phyloP scores from a whole-genome alignment of 768 basidiomycete species.

The Kwoniella dejecticola region DNA sequence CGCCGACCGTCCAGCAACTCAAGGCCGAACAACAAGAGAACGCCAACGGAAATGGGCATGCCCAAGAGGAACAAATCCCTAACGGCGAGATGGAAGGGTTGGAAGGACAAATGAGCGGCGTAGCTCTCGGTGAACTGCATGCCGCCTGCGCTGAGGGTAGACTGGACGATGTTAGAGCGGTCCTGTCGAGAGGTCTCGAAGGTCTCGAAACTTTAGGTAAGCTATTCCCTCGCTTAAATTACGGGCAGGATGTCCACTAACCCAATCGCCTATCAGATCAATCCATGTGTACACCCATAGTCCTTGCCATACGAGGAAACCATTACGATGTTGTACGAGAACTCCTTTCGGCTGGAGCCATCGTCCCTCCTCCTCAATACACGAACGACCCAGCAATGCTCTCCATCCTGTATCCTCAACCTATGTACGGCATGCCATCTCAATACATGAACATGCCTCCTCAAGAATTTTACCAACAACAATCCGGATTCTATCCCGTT shows the following conservation, averaged over 20 bases:
- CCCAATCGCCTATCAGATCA: neutral
- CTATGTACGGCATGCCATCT: conserved; percentile 46
- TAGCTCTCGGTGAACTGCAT: conserved; percentile 39
- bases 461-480: conserved; percentile 42
- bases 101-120: conserved; percentile 21
- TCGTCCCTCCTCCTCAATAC: conserved; percentile 51
- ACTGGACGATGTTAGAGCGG: conserved; percentile 46
- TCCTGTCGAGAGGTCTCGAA: conserved; percentile 45
- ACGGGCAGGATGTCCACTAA: neutral
- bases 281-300: conserved; percentile 53
- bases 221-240: conserved; percentile 10
- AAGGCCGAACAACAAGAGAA: conserved; percentile 13
- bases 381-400: conserved; percentile 50
- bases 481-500: conserved; percentile 19
- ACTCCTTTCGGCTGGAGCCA: conserved; percentile 50
- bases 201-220: conserved; percentile 50
- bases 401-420: conserved; percentile 49
- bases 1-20: conserved; percentile 10
- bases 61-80: neutral
- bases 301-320: conserved; percentile 51
- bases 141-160: conserved; percentile 49
- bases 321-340: conserved; percentile 52
- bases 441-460: conserved; percentile 32
- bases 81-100: conserved; percentile 13
- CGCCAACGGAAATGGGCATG: neutral